phyloP scores from a whole-genome alignment of 2,329 filamentous ascomycete species.

The Fusarium hainanense region DNA sequence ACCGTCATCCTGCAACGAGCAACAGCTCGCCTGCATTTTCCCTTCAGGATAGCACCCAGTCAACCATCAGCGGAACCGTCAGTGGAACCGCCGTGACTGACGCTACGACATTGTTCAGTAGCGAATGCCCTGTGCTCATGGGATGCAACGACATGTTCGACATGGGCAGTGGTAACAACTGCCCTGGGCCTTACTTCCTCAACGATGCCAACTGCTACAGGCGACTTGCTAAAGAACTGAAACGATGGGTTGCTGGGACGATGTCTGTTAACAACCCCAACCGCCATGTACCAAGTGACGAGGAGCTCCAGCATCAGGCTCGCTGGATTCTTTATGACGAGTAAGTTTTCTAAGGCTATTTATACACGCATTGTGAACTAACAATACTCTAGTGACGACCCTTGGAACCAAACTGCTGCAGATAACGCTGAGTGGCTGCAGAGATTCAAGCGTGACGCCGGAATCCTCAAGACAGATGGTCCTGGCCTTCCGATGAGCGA shows the following conservation, averaged over 20 bases:
- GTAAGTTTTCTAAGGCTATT: slow-evolving; percentile 52
- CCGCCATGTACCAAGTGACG: slow-evolving; percentile 67
- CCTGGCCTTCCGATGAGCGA: slow-evolving; percentile 59
- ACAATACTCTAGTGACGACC: slow-evolving; percentile 62
- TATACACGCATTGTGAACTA: slow-evolving; percentile 19
- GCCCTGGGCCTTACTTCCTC: slow-evolving; percentile 58
- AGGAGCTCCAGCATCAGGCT: slow-evolving; percentile 72
- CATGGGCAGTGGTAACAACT: slow-evolving; percentile 11
- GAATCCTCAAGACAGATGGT: slow-evolving; percentile 62
- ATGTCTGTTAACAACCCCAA: slow-evolving; percentile 71
- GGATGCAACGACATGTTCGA: slow-evolving; percentile 9
- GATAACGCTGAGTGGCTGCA: slow-evolving; percentile 73
- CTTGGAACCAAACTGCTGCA: slow-evolving; percentile 72
- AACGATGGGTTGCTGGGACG: slow-evolving; percentile 62
- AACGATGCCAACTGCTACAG: slow-evolving; percentile 71
- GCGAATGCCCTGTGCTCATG: slow-evolving; percentile 23
- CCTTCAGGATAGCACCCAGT: slow-evolving; percentile 33
- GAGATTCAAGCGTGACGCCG: slow-evolving; percentile 69
- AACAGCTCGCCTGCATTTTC: slow-evolving; percentile 44
- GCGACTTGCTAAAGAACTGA: slow-evolving; percentile 64
- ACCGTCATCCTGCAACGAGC: slow-evolving; percentile 53
- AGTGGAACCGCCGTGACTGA: slow-evolving; percentile 32
- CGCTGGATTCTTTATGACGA: slow-evolving; percentile 72
- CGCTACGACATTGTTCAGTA: slow-evolving; percentile 24
- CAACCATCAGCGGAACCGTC: slow-evolving; percentile 1